Conservation (phyloP, 768 basidiomycete genomes). For the Amanita muscaria region DNA sequence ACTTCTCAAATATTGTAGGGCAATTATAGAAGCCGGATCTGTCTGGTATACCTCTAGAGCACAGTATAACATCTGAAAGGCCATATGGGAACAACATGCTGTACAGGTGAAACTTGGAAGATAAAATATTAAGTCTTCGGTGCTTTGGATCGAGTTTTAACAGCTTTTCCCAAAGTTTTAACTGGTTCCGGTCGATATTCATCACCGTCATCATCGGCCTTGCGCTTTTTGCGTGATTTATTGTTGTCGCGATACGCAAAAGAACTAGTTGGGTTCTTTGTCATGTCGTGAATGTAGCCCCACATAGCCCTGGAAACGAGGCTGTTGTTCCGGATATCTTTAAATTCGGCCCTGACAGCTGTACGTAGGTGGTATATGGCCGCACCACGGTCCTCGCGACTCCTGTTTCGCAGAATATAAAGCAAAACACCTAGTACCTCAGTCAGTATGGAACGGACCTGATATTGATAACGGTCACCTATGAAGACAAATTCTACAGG, state of each 20-base stretch:
- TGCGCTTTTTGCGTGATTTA: slow-evolving; percentile 25
- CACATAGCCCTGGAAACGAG: slow-evolving; percentile 49
- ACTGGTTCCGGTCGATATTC: slow-evolving; percentile 43
- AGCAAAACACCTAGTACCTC: slow-evolving; percentile 51
- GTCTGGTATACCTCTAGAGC: slow-evolving; percentile 69
- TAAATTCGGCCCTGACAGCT: slow-evolving; percentile 44
- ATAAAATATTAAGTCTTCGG: slow-evolving; percentile 13
- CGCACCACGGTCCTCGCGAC: slow-evolving; percentile 38
- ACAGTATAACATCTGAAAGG: slow-evolving; percentile 36
- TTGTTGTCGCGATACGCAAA: slow-evolving; percentile 14
- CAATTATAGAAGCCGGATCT: slow-evolving; percentile 59
- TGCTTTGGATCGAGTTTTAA: slow-evolving; percentile 33
- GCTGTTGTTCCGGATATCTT: slow-evolving; percentile 58
- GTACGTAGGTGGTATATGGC: slow-evolving; percentile 51
- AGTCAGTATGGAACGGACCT: not conserved
- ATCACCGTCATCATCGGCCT: slow-evolving; percentile 29
- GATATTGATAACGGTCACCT: slow-evolving; percentile 33
- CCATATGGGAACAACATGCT: not conserved
- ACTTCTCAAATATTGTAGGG: slow-evolving; percentile 77
- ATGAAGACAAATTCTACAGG: slow-evolving; percentile 78
- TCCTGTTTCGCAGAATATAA: slow-evolving; percentile 39
- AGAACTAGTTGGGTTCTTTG: slow-evolving; percentile 24
- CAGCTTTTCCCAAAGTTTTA: slow-evolving; percentile 25
- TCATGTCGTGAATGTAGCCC: slow-evolving; percentile 38
- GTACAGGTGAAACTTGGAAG: not conserved